Evolutionary conservation across 164 flowering plant genomes (phyloP), one percentile per base, ranked within the genome.

Genomic region (Vitis rupestris): DNA sequence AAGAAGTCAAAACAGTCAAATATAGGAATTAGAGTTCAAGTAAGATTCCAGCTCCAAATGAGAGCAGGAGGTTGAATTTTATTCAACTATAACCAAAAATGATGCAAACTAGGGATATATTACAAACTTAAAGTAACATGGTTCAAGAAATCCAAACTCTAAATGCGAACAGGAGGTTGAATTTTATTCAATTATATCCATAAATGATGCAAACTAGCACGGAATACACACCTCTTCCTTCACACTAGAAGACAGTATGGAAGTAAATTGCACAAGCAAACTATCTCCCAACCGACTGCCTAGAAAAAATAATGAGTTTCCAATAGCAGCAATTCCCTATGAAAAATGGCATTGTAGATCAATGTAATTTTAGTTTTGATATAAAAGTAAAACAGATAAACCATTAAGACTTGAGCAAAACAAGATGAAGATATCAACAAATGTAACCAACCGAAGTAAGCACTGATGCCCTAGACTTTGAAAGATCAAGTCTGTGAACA

Each of bases 241-340:
- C 70, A 81, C 53, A 74, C 80, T 80, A 70, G 92, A 80, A 68
- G 82, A 79, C 51, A 75, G 55, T 50, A 54, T 50, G 37, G 94
- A 74, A 50, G 84, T 73, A 75, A 75, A 96, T 75, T 96, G 99
- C 80, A 96, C 99, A 69, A 96, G 93, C 76, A 92, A 72, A 80
- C 99, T 90, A 69, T 96, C 99, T 50, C 99, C 99, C 79, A 93
- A 74, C 60, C 98, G 94, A 80, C 99, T 96, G 19, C 89, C 99
- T 73, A 96, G 75, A 77, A 96, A 96, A 76, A 96, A 90, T 56
- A 96, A 80, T 3, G 97, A 88, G 78, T 72, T 86, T 66, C 98
- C 98, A 70, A 96, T 60, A 65, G 90, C 86, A 61, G 97, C 78
- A 58, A 96, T 88, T 50, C 82, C 97, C 99, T 91, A 73, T n/a